Conservation (phyloP, 371 early-diverging fungal species). For the Mortierella sp. region DNA sequence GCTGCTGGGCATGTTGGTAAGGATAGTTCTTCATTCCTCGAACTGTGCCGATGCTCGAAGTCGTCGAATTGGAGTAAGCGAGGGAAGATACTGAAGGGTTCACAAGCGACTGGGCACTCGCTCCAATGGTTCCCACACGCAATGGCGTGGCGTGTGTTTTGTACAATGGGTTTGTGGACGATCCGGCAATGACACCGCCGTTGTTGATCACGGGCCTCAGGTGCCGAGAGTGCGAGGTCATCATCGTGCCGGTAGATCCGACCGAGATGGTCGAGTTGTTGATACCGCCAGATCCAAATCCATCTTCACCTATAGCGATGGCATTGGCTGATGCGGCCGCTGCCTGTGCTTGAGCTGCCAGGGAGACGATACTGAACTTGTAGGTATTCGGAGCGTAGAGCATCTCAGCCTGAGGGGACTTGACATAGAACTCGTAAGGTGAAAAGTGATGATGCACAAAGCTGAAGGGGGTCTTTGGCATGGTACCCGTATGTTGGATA, state of each 20-base stretch:
- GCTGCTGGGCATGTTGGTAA: conserved; percentile 9
- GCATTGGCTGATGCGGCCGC: conserved; percentile 23
- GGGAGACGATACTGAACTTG: conserved; percentile 36
- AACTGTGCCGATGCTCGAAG: conserved; percentile 1
- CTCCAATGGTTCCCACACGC: background rate
- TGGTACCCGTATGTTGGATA: conserved; percentile 34
- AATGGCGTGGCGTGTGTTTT: background rate
- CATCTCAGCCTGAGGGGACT: conserved; percentile 38
- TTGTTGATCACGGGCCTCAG: background rate
- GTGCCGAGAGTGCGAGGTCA: conserved; percentile 10
- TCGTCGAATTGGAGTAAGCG: background rate
- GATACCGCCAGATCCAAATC: background rate
- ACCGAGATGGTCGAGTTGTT: conserved; percentile 1
- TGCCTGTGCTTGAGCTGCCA: conserved; percentile 37
- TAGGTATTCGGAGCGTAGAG: conserved; percentile 50
- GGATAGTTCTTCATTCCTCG: conserved; percentile 9
- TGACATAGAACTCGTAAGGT: conserved; percentile 50
- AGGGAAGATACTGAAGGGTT: background rate
- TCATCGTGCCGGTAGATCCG: conserved; percentile 1
- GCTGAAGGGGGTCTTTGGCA: conserved; percentile 46
- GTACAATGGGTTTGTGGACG: conserved; percentile 16
- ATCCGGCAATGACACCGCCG: background rate
- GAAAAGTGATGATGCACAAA: conserved; percentile 49
- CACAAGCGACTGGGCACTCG: conserved; percentile 15
- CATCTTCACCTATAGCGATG: conserved; percentile 9